Evolutionary conservation across 495 filamentous ascomycete genomes (phyloP), one percentile per base, ranked within the genome.

Genomic region (Chaetomium cochliodes): DNA sequence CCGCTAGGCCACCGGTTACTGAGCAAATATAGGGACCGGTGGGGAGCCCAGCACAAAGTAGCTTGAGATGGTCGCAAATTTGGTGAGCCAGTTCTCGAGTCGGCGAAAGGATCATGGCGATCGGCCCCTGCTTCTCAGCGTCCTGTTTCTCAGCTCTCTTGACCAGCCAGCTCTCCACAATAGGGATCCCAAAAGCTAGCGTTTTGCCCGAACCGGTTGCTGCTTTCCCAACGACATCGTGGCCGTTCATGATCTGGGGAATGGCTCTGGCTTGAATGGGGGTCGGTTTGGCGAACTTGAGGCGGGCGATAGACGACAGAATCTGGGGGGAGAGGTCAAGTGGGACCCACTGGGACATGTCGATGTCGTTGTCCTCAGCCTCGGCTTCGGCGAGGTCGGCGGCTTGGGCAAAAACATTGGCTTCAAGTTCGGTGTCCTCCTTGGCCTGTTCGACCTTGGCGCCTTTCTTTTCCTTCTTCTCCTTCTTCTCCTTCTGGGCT

Each of bases 1-100:
- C 79, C 8, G 94, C 92, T 44, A 98, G 76, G 12, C 94, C 94
- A 68, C 94, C 94, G 2, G 93, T 97, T 18, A 98, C 76, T 15
- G 92, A 92, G 26, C 81, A 82, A 30, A 91, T 87, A 62, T 93
- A 90, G 20, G 84, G 86, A 2, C 87, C 82, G 57, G 82, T 82
- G 11, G 85, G 79, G 4, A 88, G 82, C 0, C 84, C 82, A 53
- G 82, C 79, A 60, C 85, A 89, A 20, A 98, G 79, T 4, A 87
- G 82, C 28, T 83, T 88, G 55, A 98, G 84, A 73, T 98, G 94
- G 26, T 88, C 85, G 12, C 85, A 80, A 47, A 98, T 79, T 76
- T 98, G 94, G 76, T 97, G 91, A 2, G 94, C 94, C 64, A 98
- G 78, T 74, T 98, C 94, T 77, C 94, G 80, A 1, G 94, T 98